Evolutionary conservation across 169 alveolate genomes (phyloP).

Genomic region (Plasmodium inui): DNA sequence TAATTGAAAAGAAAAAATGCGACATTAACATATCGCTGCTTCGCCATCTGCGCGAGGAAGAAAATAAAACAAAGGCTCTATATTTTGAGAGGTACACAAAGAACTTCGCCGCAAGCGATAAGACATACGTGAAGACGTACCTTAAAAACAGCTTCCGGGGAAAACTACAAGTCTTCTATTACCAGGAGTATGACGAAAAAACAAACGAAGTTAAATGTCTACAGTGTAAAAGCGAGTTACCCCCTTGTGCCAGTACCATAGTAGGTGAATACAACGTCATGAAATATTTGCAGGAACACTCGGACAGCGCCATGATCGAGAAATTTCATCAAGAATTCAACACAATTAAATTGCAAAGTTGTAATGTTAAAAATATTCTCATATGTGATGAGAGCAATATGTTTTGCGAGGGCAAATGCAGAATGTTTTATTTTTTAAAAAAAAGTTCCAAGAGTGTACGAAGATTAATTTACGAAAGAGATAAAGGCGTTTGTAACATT

Average conservation of each 20-base stretch:
- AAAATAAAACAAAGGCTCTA: constrained; percentile 1
- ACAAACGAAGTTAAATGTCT: constrained; percentile 13
- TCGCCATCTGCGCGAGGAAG: not conserved
- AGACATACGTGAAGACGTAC: constrained; percentile 52
- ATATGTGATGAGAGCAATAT: constrained; percentile 57
- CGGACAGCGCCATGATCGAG: constrained; percentile 1
- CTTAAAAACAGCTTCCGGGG: constrained; percentile 59
- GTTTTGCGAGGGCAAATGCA: constrained; percentile 46
- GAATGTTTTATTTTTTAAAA: constrained; percentile 39
- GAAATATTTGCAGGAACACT: constrained; percentile 12
- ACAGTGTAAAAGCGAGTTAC: constrained; percentile 19
- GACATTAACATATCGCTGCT: constrained; percentile 26
- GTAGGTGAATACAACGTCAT: constrained; percentile 11
- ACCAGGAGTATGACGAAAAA: constrained; percentile 30
- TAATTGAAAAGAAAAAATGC: constrained; percentile 60
- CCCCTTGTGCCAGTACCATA: not conserved
- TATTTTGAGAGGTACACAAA: constrained; percentile 53
- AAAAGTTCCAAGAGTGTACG: constrained; percentile 54
- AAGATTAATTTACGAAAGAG: constrained; percentile 64
- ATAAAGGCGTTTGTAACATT: constrained; percentile 51
- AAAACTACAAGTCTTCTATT: constrained; percentile 36
- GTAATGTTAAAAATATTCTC: constrained; percentile 39
- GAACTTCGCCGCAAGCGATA: constrained; percentile 3
- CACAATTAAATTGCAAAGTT: not conserved
- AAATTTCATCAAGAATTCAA: constrained; percentile 12